Base-by-base conservation (phyloP, 768 basidiomycete genomes). In the Amanita fuliginea region DNA sequence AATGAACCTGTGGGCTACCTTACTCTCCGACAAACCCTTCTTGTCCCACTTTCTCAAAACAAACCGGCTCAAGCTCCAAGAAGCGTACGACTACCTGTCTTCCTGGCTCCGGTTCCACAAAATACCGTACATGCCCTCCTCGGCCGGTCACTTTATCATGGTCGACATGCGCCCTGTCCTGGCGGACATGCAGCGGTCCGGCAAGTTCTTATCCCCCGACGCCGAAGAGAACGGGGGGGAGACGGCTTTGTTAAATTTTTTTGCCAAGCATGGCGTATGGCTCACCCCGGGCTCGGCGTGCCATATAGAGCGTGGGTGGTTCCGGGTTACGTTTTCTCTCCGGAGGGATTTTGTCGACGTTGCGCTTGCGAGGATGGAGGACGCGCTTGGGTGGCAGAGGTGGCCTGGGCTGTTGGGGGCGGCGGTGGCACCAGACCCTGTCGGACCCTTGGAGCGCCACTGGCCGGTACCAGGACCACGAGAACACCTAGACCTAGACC, bases 71-170 rank as follows among this genome's bases (percentile, higher is more conserved):
- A 47, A 33, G 3, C 47, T 61, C 5, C 22, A 47, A 4, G 56
- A 52, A 24, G 55, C 59, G 14, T 62, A 62, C 44, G 59, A 62
- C 33, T 49, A 57, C 21, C 35, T 58, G 16, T 54, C 57, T n/a
- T 42, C 35, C 5, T 63, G 62, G 62, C 49, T 61, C 37, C 51
- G 47, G 10, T 56, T 52, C 52, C 62, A 62, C 41, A 44, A 47
- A 2, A 37, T 59, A n/a, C 51, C 51, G 3, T 59, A 59, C 47
- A 34, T 55, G 14, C 51, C 56, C 9, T 39, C 52, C 2, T 45
- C 46, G 2, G 58, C 58, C 6, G 56, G 54, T 9, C 58, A 57
- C 35, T 59, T 59, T 36, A 26, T 59, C n/a, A 35, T 59, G 37
- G 51, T 54, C 14, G 48, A 59, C 42, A 41, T 59, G 34, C 40